These are phyloP conservation scores for Rhizopogon salebrosus DNA, from an alignment of 768 basidiomycete species.

Conservation along the genomic window DNA sequence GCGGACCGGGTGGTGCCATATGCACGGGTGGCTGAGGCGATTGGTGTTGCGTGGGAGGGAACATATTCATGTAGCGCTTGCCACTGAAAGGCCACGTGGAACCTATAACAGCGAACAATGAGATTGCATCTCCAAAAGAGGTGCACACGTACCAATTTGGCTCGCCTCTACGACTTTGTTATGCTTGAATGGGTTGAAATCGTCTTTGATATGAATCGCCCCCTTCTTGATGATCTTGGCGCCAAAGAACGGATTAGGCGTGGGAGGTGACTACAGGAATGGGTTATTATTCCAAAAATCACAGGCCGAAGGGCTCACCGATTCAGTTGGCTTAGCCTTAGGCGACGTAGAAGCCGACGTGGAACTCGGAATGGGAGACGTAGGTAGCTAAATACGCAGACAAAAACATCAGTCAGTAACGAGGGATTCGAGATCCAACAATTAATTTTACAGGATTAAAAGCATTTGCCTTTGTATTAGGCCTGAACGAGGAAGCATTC, in stretches of 20 bases:
- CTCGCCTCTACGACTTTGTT: slow-evolving; percentile 73
- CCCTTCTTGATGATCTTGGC: slow-evolving; percentile 71
- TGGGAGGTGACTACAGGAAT: slow-evolving; percentile 33
- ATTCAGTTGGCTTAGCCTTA: slow-evolving; percentile 54
- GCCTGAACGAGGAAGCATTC: slow-evolving; percentile 87
- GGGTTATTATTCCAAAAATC: slow-evolving; percentile 6
- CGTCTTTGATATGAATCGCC: slow-evolving; percentile 84
- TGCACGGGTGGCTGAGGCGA: slow-evolving; percentile 64
- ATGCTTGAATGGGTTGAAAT: slow-evolving; percentile 95
- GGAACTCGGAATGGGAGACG: slow-evolving; percentile 40
- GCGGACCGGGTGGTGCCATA: slow-evolving; percentile 61
- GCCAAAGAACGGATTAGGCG: slow-evolving; percentile 89
- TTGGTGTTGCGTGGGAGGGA: slow-evolving; percentile 56
- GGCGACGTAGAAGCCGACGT: slow-evolving; percentile 47
- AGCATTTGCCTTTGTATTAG: slow-evolving; percentile 73
- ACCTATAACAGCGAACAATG: slow-evolving; percentile 33
- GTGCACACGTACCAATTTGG: slow-evolving; percentile 57
- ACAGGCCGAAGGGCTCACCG: slow-evolving; percentile 29
- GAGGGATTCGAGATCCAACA: slow-evolving; percentile 4
- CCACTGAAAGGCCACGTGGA: slow-evolving; percentile 86
- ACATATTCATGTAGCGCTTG: slow-evolving; percentile 78
- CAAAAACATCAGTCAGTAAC: slow-evolving; percentile 14
- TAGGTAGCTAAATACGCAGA: slow-evolving; percentile 34
- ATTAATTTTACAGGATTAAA: slow-evolving; percentile 58
- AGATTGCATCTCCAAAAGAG: background rate